These are phyloP conservation scores for Lipomyces oligophaga DNA, from an alignment of 805 yeast genomes.

Conservation along the genomic window DNA sequence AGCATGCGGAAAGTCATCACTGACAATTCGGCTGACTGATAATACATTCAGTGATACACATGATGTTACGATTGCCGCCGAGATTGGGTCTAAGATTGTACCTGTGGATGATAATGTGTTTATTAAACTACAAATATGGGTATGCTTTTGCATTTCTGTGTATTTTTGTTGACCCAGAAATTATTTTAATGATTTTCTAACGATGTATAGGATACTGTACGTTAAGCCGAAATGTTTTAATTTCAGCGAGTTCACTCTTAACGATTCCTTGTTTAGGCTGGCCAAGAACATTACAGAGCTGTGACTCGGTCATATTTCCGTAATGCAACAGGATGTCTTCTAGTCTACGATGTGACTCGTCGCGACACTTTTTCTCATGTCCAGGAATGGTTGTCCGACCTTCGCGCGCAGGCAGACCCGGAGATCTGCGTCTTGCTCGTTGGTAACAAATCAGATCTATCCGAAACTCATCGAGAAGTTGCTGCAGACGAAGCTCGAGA, in stretches of 20 bases:
- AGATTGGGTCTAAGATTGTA: conserved; percentile 38
- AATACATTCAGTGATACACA: conserved; percentile 37
- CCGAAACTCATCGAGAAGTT: conserved; percentile 34
- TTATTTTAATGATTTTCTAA: conserved; percentile 1
- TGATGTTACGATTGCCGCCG: conserved; percentile 41
- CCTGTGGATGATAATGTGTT: conserved; percentile 34
- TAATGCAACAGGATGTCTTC: conserved; percentile 39
- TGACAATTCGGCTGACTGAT: conserved; percentile 38
- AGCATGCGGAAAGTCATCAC: conserved; percentile 40
- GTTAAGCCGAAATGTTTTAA: no score
- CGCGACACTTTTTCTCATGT: conserved; percentile 37
- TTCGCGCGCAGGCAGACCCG: conserved; percentile 59
- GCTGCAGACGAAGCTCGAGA: conserved; percentile 37
- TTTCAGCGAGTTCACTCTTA: no score
- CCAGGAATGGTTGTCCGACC: conserved; percentile 70
- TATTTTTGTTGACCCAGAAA: neutral
- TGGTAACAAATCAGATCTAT: conserved; percentile 74
- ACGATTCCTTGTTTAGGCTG: no score
- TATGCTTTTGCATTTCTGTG: conserved; percentile 9
- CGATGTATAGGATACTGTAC: conserved; percentile 25
- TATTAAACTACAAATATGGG: conserved; percentile 41
- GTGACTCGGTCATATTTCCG: conserved; percentile 39
- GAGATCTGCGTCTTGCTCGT: conserved; percentile 70
- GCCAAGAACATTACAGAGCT: conserved; percentile 40
- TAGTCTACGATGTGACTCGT: conserved; percentile 40